Evolutionary conservation across 257 asterid genomes (phyloP).

Genomic region (Echium plantagineum): DNA sequence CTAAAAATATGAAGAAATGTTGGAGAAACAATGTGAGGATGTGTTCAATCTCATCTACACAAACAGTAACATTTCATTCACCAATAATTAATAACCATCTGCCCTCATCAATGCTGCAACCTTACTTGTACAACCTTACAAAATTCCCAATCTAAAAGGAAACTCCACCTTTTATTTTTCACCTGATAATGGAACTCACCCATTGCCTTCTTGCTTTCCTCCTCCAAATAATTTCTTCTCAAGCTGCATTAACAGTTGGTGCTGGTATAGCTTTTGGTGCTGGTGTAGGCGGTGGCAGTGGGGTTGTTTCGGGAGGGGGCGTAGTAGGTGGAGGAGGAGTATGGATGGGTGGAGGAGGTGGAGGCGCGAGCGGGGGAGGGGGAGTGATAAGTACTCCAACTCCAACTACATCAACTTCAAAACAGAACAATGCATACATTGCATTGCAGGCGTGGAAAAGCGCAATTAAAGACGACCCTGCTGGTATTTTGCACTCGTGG

Average conservation of each 20-base stretch:
- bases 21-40: neutral
- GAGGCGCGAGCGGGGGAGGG: slow-evolving; percentile 20
- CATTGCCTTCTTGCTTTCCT: slow-evolving; percentile 19
- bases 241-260: slow-evolving; percentile 25
- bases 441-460: slow-evolving; percentile 88
- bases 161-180: slow-evolving; percentile 5
- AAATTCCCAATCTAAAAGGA: slow-evolving; percentile 16
- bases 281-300: slow-evolving; percentile 2
- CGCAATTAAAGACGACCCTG: slow-evolving; percentile 62
- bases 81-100: slow-evolving; percentile 11
- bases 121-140: slow-evolving; percentile 30
- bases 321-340: slow-evolving; percentile 8
- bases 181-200: slow-evolving; percentile 23
- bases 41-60: neutral
- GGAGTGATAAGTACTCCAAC: slow-evolving; percentile 26
- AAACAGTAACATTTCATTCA: slow-evolving; percentile 6
- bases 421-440: slow-evolving; percentile 30
- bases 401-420: slow-evolving; percentile 22
- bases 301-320: neutral
- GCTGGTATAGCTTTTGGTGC: slow-evolving; percentile 22
- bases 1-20: neutral
- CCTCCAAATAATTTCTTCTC: slow-evolving; percentile 20
- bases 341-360: slow-evolving; percentile 16
- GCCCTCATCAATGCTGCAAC: slow-evolving; percentile 42
- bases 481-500: slow-evolving; percentile 43